These are phyloP conservation scores for Rosa multiflora DNA, from an alignment of 306 rosid species.

Conservation along the genomic window DNA sequence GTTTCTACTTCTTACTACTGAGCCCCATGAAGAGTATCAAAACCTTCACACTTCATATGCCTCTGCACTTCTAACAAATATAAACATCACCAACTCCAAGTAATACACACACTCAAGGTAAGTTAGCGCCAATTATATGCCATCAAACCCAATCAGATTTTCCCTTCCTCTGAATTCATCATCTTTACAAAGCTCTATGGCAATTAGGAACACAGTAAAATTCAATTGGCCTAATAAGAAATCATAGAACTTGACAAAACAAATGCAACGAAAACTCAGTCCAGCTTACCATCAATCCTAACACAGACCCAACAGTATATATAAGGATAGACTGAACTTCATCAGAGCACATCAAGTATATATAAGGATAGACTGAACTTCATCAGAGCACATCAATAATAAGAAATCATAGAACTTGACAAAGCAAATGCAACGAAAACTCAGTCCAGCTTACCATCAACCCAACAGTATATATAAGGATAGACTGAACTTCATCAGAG, in stretches of 20 bases:
- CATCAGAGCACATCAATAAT: constrained; percentile 1
- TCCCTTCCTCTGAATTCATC: background rate
- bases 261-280: background rate
- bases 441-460: background rate
- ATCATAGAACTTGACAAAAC: background rate
- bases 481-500: background rate
- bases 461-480: background rate
- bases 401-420: background rate
- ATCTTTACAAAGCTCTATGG: background rate
- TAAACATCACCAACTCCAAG: background rate
- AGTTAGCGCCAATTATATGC: background rate
- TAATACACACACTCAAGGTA: background rate
- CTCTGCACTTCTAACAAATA: background rate
- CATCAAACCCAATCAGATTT: background rate
- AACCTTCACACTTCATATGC: background rate
- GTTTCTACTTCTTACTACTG: background rate
- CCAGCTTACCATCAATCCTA: background rate
- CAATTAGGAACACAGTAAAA: background rate
- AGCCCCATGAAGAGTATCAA: background rate
- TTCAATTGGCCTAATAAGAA: background rate
- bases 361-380: background rate
- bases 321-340: background rate
- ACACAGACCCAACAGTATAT: background rate
- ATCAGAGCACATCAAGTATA: background rate
- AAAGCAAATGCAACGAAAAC: background rate